phyloP scores from a whole-genome alignment of 192 early-diverging fungal genomes.

The Coemansia sp. region DNA sequence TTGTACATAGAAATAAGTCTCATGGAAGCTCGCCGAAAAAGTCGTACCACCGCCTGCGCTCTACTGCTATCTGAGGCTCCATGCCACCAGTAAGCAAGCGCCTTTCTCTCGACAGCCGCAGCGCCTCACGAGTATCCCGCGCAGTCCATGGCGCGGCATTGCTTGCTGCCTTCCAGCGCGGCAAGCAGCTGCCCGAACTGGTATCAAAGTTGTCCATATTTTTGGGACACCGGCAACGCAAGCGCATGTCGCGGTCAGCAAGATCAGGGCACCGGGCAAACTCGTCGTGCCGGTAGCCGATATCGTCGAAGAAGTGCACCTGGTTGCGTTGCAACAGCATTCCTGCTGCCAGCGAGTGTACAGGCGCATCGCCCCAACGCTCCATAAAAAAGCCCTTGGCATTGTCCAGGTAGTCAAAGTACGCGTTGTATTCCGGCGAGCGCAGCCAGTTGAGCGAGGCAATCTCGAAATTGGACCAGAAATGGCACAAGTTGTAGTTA shows the following conservation, averaged over 20 bases:
- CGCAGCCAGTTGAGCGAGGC: slow-evolving; percentile 63
- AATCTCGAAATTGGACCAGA: slow-evolving; percentile 84
- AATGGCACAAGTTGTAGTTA: slow-evolving; percentile 70
- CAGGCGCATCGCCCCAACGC: slow-evolving; percentile 79
- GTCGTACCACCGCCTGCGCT: slow-evolving; percentile 43
- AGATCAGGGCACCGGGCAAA: slow-evolving; percentile 39
- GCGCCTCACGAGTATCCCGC: slow-evolving; percentile 30
- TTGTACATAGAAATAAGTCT: background rate
- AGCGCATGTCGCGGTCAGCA: background rate
- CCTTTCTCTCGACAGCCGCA: slow-evolving; percentile 16
- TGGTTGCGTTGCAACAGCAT: slow-evolving; percentile 55
- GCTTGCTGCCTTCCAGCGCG: slow-evolving; percentile 21
- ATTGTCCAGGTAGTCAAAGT: slow-evolving; percentile 65
- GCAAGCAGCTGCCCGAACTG: slow-evolving; percentile 30
- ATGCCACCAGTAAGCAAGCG: background rate
- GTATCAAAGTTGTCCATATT: slow-evolving; percentile 28
- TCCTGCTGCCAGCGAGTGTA: slow-evolving; percentile 65
- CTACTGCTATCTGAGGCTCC: slow-evolving; percentile 22
- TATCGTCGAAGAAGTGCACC: slow-evolving; percentile 73
- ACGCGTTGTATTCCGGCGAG: slow-evolving; percentile 57
- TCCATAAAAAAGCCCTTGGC: slow-evolving; percentile 75
- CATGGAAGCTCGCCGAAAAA: slow-evolving; percentile 19
- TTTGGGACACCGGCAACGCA: slow-evolving; percentile 41
- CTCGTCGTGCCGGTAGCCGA: slow-evolving; percentile 60
- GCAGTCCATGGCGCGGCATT: slow-evolving; percentile 16